phyloP scores from a whole-genome alignment of 345 rosid species.

The Psidium guajava region DNA sequence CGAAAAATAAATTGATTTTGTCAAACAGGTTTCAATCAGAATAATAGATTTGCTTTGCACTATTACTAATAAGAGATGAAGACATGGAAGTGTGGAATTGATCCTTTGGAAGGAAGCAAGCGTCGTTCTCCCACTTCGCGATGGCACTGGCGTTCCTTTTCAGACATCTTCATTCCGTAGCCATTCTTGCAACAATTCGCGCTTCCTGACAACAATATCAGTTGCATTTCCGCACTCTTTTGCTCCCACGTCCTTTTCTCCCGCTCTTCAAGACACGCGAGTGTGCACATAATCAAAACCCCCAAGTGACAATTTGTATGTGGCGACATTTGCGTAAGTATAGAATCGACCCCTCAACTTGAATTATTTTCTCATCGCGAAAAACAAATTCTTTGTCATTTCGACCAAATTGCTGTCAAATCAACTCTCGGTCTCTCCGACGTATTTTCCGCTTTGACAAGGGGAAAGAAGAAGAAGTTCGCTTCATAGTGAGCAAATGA shows the following conservation, averaged over 20 bases:
- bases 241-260: neutral
- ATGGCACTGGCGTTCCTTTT: neutral
- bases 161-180: neutral
- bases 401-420: neutral
- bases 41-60: neutral
- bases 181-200: neutral
- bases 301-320: neutral
- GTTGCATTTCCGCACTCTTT: neutral
- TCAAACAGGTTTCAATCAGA: neutral
- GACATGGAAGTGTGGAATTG: neutral
- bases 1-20: neutral
- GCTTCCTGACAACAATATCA: neutral
- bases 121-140: neutral
- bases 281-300: too few relatives aligned
- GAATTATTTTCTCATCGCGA: neutral
- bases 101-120: neutral
- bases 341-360: neutral
- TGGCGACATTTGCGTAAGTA: neutral
- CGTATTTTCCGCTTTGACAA: neutral
- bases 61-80: neutral
- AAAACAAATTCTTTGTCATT: neutral
- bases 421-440: too few relatives aligned
- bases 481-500: neutral
- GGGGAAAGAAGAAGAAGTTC: neutral
- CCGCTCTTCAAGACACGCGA: neutral